Conservation (phyloP, 2,329 filamentous ascomycete genomes). For the Alternaria postmessia region DNA sequence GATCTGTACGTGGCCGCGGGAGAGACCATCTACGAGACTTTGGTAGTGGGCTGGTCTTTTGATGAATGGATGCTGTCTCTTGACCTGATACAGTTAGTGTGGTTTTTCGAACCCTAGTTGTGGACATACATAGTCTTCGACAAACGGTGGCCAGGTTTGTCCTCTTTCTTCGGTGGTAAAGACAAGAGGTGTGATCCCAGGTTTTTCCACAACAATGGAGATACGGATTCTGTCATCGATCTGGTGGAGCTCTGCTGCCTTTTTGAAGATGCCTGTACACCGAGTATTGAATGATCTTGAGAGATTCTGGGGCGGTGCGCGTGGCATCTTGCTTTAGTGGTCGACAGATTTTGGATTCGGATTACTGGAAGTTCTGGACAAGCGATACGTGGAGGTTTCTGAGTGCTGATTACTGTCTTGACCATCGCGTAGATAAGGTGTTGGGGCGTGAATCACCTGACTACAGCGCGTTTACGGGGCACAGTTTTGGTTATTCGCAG, state of each 20-base stretch:
- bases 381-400: too few species aligned
- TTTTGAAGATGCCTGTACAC: background rate
- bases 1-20: background rate
- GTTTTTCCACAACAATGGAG: background rate
- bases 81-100: background rate
- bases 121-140: background rate
- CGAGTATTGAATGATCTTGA: background rate
- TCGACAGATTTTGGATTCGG: too few species aligned
- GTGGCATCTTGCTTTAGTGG: background rate
- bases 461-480: too few species aligned
- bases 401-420: background rate
- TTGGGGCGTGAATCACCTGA: too few species aligned
- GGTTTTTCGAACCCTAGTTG: background rate
- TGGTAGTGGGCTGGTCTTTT: conserved; percentile 1
- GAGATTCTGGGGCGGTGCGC: conserved; percentile 1
- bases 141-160: background rate
- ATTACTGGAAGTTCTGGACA: too few species aligned
- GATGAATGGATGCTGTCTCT: background rate
- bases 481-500: too few species aligned
- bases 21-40: background rate
- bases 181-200: background rate
- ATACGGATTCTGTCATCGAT: background rate
- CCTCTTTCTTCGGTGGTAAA: background rate
- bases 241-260: background rate
- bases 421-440: too few species aligned